Percentiles rank a stretch among this genome's conserved stretches.
Conservation (phyloP, 805 yeast genomes). For the Blastobotrys attinorum region DNA sequence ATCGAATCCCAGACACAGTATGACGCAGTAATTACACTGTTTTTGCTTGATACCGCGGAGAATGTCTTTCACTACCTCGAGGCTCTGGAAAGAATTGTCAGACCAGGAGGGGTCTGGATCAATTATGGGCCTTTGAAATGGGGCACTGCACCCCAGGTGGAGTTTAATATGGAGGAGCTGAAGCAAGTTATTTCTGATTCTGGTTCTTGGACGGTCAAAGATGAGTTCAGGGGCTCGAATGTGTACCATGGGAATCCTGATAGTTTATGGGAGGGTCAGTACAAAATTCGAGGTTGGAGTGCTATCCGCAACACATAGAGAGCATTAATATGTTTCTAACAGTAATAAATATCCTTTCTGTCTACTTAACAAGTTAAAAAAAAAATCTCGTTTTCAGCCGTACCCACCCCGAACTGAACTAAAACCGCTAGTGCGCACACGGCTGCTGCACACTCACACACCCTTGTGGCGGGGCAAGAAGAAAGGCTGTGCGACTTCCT, state of each 20-base stretch:
- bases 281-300: conserved; percentile 11
- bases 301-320: background rate
- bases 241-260: conserved; percentile 27
- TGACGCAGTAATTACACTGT: conserved; percentile 43
- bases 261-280: conserved; percentile 21
- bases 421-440: too few relatives aligned
- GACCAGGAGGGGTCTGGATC: conserved; percentile 62
- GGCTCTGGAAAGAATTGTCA: conserved; percentile 43
- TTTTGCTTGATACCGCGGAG: conserved; percentile 89
- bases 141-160: conserved; percentile 72
- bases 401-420: too few relatives aligned
- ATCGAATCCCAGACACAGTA: conserved; percentile 33
- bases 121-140: conserved; percentile 89
- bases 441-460: too few relatives aligned
- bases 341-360: too few relatives aligned
- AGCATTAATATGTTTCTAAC: too few relatives aligned
- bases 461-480: too few relatives aligned
- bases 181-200: conserved; percentile 38
- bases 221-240: conserved; percentile 21
- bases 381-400: too few relatives aligned
- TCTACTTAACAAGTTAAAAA: too few relatives aligned
- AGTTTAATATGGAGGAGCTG: conserved; percentile 67
- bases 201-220: conserved; percentile 48
- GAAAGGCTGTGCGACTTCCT: too few relatives aligned
- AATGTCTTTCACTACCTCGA: conserved; percentile 71